Base-by-base conservation (phyloP, 352 stramenopile species). In the Phytopythium cucurbitacearum region DNA sequence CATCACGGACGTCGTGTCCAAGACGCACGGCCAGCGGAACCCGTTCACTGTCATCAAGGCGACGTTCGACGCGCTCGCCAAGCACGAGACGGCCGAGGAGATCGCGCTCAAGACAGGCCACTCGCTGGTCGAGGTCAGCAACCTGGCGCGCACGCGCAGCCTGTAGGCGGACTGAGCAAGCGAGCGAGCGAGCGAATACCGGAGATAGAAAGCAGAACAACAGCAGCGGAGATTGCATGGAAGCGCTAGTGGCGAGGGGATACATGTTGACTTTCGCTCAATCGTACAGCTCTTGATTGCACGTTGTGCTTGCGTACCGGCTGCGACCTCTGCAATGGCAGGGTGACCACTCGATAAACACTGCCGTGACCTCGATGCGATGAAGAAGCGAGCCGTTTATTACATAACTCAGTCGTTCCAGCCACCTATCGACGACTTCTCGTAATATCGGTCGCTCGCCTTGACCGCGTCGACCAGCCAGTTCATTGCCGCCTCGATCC, bases 31-130 rank as follows among this genome's bases (percentile, higher is more conserved):
- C 40, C 91, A 96, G 67, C 84, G 94, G 52, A 98, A 98, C 77
- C 87, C 88, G 34, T 98, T 95, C 70, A 97, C 94, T 69, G 90
- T 98, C 36, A 91, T 98, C 52, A 88, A 92, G 60, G 94, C 95
- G 12, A 98, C 93, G 32, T 98, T 98, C 65, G 92, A 98, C 59
- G 95, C 95, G 13, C 69, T 98, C 34, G 65, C 85, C 62, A 97
- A 96, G 60, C 95, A 98, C 70, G 90, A 98, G 71, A 97, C 85
- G 36, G 80, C 96, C 32, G 89, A 98, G 59, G 85, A 97, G 48
- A 91, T 98, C 64, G 90, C 93, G 49, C 74, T 97, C 61, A 97
- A 97, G 75, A 95, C 92, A 32, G 95, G 81, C 61, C 77, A 89
- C 64, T 89, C 77, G 43, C 77, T 92, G 50, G 76, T 88, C 36